Base-by-base conservation (phyloP, 192 early-diverging fungal genomes). In the Gryganskiella cystojenkinii region DNA sequence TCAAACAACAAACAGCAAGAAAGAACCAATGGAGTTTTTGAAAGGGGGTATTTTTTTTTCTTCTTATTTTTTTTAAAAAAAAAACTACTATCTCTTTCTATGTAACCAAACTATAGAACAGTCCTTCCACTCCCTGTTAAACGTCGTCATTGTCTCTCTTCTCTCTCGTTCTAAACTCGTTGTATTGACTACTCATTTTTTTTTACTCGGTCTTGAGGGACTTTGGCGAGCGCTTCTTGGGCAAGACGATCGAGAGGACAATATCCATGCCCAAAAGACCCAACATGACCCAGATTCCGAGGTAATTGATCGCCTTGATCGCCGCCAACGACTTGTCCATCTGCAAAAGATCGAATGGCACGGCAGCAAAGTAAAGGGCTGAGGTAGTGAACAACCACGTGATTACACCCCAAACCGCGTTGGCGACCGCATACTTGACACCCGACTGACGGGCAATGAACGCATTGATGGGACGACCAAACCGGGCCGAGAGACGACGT, bases 331-430 rank as follows among this genome's bases (percentile, higher is more conserved):
- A 60, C 53, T 70, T 56, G 30, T 82, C 70, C 55, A 64, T 37
- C 61, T 74, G 70, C 51, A 88, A 64, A 8, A 88, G 53, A 62
- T 85, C 82, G 67, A 88, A 88, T 2, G 82, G 67, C 47, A 87
- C 67, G 10, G 85, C 81, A 0, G 82, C 81, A 64, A 85, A 87
- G 71, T 81, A 81, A 13, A 84, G 60, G 3, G 79, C 80, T 20
- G 64, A 67, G 24, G 81, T 82, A n/a, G 83, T 82, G 25, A 78
- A 40, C 24, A 84, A 31, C 84, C 83, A 87, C 22, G 79, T 74
- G 2, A 81, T 10, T 1, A 68, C 33, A 11, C 67, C 64, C 81
- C 83, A 83, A 3, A 61, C 55, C 8, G 40, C 52, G 54, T 47
- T 62, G 10, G 58, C 24, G 25, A 74, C 34, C 28, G 9, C 46